phyloP scores from a whole-genome alignment of 805 yeast species.

The Candida schatavii region DNA sequence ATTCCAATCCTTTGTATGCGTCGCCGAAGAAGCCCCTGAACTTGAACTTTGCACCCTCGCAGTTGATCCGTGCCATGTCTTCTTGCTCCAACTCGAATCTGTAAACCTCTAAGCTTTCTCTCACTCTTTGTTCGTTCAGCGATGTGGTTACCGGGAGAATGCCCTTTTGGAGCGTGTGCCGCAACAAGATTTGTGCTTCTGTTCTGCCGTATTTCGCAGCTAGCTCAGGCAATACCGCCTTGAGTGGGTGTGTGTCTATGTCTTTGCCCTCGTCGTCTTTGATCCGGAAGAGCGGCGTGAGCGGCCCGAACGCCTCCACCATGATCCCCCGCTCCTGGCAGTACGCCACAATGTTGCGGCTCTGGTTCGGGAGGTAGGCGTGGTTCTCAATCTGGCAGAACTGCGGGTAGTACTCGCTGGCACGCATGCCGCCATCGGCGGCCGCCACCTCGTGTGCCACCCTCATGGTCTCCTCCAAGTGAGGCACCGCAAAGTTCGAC shows the following conservation, averaged over 20 bases:
- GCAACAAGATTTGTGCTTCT: constrained; percentile 41
- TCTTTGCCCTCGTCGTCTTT: constrained; percentile 38
- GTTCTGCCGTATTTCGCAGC: constrained; percentile 36
- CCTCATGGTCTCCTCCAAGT: constrained; percentile 40
- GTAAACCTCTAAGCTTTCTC: constrained; percentile 31
- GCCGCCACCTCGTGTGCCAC: constrained; percentile 34
- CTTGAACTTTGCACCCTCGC: constrained; percentile 20
- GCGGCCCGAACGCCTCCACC: constrained; percentile 69
- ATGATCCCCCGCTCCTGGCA: constrained; percentile 48
- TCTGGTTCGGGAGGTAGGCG: constrained; percentile 66
- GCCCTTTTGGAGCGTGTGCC: constrained; percentile 42
- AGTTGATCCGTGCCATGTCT: constrained; percentile 37
- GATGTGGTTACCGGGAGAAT: constrained; percentile 48
- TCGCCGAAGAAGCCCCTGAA: constrained; percentile 22
- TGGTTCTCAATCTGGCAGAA: constrained; percentile 73
- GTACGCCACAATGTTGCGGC: constrained; percentile 55
- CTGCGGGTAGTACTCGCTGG: constrained; percentile 49
- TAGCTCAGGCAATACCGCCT: constrained; percentile 28
- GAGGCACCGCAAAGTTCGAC: constrained; percentile 57
- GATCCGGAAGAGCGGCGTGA: constrained; percentile 58
- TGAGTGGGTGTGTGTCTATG: constrained; percentile 24
- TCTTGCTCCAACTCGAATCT: constrained; percentile 43
- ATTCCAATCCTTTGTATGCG: too few species aligned
- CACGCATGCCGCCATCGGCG: too few species aligned
- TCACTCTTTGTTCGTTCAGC: constrained; percentile 38